Conservation (phyloP, 2,329 filamentous ascomycete genomes). For the Aspergillus bombycis region DNA sequence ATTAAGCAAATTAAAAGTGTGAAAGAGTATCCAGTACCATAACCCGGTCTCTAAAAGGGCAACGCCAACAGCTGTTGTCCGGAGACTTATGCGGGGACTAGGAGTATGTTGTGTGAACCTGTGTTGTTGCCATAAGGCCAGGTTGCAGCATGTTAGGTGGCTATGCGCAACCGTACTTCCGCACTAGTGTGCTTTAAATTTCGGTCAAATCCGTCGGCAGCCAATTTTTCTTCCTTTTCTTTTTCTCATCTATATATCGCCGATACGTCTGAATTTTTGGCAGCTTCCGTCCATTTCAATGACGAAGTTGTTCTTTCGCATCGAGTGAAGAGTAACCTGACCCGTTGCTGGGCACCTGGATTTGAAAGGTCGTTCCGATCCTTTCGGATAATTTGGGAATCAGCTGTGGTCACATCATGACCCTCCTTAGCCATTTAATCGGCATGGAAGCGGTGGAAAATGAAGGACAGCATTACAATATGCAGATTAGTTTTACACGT, state of each 20-base stretch:
- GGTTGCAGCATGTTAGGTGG: conserved; percentile 47
- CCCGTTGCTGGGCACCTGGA: conserved; percentile 74
- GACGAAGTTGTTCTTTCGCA: conserved; percentile 65
- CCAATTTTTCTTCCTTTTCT: conserved; percentile 42
- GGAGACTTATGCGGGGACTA: conserved; percentile 32
- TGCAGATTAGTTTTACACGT: conserved; percentile 12
- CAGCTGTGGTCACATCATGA: conserved; percentile 67
- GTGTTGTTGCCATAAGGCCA: conserved; percentile 45
- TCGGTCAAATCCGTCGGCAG: conserved; percentile 27
- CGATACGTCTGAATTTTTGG: conserved; percentile 57
- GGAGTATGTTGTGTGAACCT: conserved; percentile 42
- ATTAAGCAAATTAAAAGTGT: conserved; percentile 25
- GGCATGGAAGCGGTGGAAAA: neutral
- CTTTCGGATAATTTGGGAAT: conserved; percentile 69
- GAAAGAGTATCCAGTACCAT: conserved; percentile 31
- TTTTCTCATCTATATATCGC: conserved; percentile 46
- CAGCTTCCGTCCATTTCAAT: conserved; percentile 55
- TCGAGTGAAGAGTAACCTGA: conserved; percentile 66
- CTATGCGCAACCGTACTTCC: conserved; percentile 36
- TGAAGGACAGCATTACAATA: neutral
- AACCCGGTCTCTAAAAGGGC: conserved; percentile 34
- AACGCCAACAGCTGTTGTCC: conserved; percentile 36
- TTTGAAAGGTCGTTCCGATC: conserved; percentile 67
- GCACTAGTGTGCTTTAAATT: conserved; percentile 32
- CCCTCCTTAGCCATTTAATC: neutral